Base-by-base conservation (phyloP, 1,284 basidiomycete species). In the Cutaneotrichosporon cyanovorans region DNA sequence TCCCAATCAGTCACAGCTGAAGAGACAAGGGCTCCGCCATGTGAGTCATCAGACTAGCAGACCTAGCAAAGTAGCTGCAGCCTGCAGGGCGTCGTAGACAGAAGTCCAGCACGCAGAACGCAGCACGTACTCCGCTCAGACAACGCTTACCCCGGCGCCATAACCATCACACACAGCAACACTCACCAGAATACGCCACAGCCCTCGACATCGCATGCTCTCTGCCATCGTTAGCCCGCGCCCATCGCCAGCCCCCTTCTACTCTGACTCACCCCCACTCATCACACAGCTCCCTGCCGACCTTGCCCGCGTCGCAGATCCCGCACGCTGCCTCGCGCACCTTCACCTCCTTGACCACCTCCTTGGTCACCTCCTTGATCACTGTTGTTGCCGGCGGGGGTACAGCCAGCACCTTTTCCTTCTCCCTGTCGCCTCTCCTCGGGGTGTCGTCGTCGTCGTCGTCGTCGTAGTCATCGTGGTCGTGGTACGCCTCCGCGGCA, bases 191-290 rank as follows among this genome's bases (percentile, higher is more conserved):
- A 19, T 37, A 37, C 5, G 36, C 36, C 18, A 37, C 16, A 22
- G 36, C 16, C 18, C 36, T 14, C 36, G 5, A 7, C 16, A 37
- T 12, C 11, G 19, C 36, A 19, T 37, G 10, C 36, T 37, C 20
- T 14, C 33, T 34, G 33, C 16, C 33, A n/a, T 28, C 12, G 33
- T 14, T n/a, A 14, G 16, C 14, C n/a, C 8, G 33, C 33, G 30
- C 33, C 33, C 33, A n/a, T 6, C 33, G 16, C 33, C 12, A 9
- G 15, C 7, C 23, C 8, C n/a, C n/a, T n/a, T n/a, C n/a, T n/a
- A n/a, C n/a, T 12, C 25, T 12, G 12, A 43, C 46, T 44, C 38
- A 48, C 36, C 48, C 48, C 21, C 32, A 50, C 16, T 37, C 23
- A 5, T 42, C 16, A 37, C 40, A 42, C 8, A 50, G 33, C 14